Base-by-base conservation (phyloP, 2,329 filamentous ascomycete species). In the Scopulariopsis brevicaulis region DNA sequence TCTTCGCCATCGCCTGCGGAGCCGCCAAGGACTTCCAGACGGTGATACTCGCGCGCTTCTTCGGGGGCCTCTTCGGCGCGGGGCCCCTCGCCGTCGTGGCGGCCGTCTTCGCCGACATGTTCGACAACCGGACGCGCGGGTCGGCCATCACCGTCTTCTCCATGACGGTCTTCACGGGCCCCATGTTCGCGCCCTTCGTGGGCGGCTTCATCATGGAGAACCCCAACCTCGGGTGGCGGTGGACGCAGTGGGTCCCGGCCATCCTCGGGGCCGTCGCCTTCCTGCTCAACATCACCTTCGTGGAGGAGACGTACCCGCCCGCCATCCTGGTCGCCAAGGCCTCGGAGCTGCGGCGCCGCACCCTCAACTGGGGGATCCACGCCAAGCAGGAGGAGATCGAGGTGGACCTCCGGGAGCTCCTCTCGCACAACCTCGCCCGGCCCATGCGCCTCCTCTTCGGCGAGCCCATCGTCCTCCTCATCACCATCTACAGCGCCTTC, bases 401-500 rank as follows among this genome's bases (percentile, higher is more conserved):
- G 70, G 73, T 87, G 60, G 82, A 87, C 69, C 76, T 87, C 63
- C 68, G 68, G 62, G 82, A 87, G 68, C 76, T 88, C 15, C 60
- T 87, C 59, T 77, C 74, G 65, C 85, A 86, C 80, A 85, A 85
- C 73, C 83, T 85, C 64, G 77, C 77, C n/a, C 80, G 85, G 54
- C 84, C 85, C 10, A 69, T 88, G 65, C 78, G 80, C 54, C 79
- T 89, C 62, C 77, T 90, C 12, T 80, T 87, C 60, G 77, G 77
- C 37, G 86, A 89, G 69, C 85, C 87, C 58, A 87, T 90, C 58
- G 84, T 90, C 58, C 74, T 82, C 0, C 72, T 85, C 11, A 71
- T 90, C 24, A 86, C 84, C 43, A 73, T 89, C 58, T 90, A 90
- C 71, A 86, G 86, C 75, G 80, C 84, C 50, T 90, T 90, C 70